These are phyloP conservation scores for Pseudomonodictys pantanalensis DNA, from an alignment of 495 filamentous ascomycete species.

Conservation along the genomic window DNA sequence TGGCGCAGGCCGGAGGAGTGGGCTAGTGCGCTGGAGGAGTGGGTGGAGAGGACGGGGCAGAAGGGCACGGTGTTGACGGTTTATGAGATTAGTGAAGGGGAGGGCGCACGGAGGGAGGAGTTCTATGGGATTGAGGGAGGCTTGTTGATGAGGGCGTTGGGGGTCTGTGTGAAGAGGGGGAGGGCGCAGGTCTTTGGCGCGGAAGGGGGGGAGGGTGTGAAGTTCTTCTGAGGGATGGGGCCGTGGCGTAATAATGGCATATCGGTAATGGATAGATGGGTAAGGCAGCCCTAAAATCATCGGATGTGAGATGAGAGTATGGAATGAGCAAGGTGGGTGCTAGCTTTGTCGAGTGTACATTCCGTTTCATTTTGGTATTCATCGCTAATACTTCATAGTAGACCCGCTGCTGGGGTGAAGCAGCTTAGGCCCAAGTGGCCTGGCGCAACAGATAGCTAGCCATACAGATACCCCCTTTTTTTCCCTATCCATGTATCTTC, in stretches of 20 bases:
- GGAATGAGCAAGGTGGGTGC: no score
- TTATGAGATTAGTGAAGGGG: slow-evolving; percentile 70
- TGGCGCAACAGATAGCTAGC: no score
- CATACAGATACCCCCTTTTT: no score
- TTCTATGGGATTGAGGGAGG: slow-evolving; percentile 86
- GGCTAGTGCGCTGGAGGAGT: slow-evolving; percentile 54
- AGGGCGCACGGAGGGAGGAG: slow-evolving; percentile 61
- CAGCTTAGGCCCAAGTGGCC: no score
- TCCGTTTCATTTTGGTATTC: no score
- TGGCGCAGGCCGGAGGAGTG: slow-evolving; percentile 74
- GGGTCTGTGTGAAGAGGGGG: slow-evolving; percentile 77
- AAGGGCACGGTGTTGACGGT: slow-evolving; percentile 70
- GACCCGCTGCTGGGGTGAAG: no score
- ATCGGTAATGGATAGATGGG: no score
- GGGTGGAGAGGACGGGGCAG: slow-evolving; percentile 72
- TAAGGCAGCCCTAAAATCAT: no score
- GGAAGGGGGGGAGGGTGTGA: slow-evolving; percentile 84
- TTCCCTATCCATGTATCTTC: no score
- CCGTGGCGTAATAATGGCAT: background rate
- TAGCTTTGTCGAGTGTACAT: no score
- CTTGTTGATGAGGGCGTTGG: slow-evolving; percentile 72
- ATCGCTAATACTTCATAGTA: no score
- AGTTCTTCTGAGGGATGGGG: slow-evolving; percentile 71
- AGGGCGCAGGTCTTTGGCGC: slow-evolving; percentile 89
- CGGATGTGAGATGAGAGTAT: no score